Base-by-base conservation (phyloP, 352 stramenopile species). In the Phytophthora quininea region DNA sequence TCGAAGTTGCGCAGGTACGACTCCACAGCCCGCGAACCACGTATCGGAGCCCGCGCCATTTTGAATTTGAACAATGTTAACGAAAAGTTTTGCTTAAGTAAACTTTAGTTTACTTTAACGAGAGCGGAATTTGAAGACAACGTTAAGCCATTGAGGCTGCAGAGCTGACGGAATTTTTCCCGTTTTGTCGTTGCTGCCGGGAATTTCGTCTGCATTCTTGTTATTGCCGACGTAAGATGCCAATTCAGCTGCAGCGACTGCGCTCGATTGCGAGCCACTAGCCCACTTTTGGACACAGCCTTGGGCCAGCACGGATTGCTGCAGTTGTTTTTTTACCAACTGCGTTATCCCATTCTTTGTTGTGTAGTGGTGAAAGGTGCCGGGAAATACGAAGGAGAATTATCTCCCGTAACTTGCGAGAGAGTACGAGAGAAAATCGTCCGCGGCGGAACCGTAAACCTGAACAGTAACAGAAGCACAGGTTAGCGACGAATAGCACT, bases 1-100 rank as follows among this genome's bases (percentile, higher is more conserved):
- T 77, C 58, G 55, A 92, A 93, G 73, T 93, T 93, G 53, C 76
- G 81, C 62, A 92, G 50, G 61, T 75, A 93, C 45, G 82, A 85
- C 53, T 89, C 81, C 42, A 93, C 74, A 0, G 85, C 79, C 7
- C 61, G 57, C 32, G 74, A 82, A 32, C 64, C 60, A 50, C 48
- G 40, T 19, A 52, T 50, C 47, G 38, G 32, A 14, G 43, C 50
- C 35, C 38, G 56, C 55, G 54, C 56, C 65, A 74, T 77, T 55
- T 35, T 29, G 11, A 67, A 67, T 67, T 30, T 24, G 19, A 24
- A 24, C 0, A 24, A 24, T 24, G 19, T n/a, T n/a, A n/a, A n/a
- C n/a, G 0, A 24, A 24, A 24, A 24, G 19, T 24, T 24, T 24
- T 24, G 19, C 19, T 24, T 24, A 24, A 24, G 19, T 24, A 24